A percentile compares a stretch with the other conserved stretches of the same genome.
Conservation (phyloP, 345 rosid genomes). For the Gossypium stocksii region DNA sequence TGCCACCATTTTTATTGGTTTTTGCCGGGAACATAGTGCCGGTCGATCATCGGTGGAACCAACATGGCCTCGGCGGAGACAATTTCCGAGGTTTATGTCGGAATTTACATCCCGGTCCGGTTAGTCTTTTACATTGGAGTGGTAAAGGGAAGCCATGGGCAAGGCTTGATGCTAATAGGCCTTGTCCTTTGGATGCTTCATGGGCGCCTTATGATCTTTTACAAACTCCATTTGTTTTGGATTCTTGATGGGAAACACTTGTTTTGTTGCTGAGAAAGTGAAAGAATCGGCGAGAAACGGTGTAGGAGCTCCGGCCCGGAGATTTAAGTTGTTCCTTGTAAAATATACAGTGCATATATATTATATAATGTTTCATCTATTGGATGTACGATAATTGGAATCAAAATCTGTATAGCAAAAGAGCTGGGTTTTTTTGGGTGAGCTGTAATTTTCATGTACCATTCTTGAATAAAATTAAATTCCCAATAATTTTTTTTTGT, state of each 20-base stretch:
- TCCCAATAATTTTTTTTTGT: no score
- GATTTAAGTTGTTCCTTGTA: slow-evolving; percentile 1
- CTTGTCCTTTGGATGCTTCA: slow-evolving; percentile 58
- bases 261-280: background rate
- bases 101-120: slow-evolving; percentile 61
- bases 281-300: background rate
- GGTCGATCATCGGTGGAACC: slow-evolving; percentile 80
- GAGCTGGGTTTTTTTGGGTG: background rate
- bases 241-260: slow-evolving; percentile 26
- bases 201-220: slow-evolving; percentile 66
- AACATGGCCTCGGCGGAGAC: slow-evolving; percentile 66
- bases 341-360: background rate
- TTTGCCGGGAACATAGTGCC: slow-evolving; percentile 68
- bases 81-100: slow-evolving; percentile 56
- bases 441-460: slow-evolving; percentile 17
- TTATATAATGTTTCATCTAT: background rate
- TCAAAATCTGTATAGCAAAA: slow-evolving; percentile 17
- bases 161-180: slow-evolving; percentile 53
- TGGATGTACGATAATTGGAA: slow-evolving; percentile 1
- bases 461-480: slow-evolving; percentile 7
- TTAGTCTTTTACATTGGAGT: slow-evolving; percentile 62
- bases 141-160: slow-evolving; percentile 79
- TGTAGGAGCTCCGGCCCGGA: background rate
- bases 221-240: slow-evolving; percentile 50
- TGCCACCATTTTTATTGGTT: slow-evolving; percentile 67